Conservation (phyloP, 225 moss, liverwort and hornwort species). For the Asterella californica region DNA sequence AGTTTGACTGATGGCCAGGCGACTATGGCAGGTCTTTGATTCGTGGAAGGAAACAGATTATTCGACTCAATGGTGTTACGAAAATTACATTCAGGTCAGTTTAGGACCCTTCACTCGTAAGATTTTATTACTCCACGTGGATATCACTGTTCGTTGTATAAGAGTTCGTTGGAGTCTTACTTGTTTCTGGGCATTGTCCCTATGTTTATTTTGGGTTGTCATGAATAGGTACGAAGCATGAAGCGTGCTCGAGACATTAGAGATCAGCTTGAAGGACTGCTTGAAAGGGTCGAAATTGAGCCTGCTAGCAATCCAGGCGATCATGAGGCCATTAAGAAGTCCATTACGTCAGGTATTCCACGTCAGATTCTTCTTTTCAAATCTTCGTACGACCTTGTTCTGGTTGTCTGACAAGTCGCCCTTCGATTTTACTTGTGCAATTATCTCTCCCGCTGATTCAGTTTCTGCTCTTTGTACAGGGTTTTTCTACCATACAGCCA, state of each 20-base stretch:
- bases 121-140: background rate
- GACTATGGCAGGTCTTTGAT: constrained; percentile 51
- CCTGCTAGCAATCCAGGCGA: constrained; percentile 63
- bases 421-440: background rate
- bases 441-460: background rate
- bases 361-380: constrained; percentile 47
- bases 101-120: background rate
- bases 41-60: constrained; percentile 96
- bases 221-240: constrained; percentile 74
- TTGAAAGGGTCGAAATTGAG: constrained; percentile 94
- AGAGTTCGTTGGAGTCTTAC: background rate
- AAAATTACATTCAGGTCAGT: constrained; percentile 77
- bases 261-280: constrained; percentile 89
- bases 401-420: background rate
- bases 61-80: constrained; percentile 97
- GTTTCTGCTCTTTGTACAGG: constrained; percentile 25
- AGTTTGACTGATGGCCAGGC: background rate
- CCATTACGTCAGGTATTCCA: constrained; percentile 59
- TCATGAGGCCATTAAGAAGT: constrained; percentile 81
- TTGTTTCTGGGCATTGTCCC: background rate
- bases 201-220: background rate
- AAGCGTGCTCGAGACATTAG: constrained; percentile 91
- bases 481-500: constrained; percentile 92
- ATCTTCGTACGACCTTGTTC: too few relatives aligned
- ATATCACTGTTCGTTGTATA: background rate